Conservation (phyloP, 352 stramenopile genomes). For the Pythium pyrilobum region DNA sequence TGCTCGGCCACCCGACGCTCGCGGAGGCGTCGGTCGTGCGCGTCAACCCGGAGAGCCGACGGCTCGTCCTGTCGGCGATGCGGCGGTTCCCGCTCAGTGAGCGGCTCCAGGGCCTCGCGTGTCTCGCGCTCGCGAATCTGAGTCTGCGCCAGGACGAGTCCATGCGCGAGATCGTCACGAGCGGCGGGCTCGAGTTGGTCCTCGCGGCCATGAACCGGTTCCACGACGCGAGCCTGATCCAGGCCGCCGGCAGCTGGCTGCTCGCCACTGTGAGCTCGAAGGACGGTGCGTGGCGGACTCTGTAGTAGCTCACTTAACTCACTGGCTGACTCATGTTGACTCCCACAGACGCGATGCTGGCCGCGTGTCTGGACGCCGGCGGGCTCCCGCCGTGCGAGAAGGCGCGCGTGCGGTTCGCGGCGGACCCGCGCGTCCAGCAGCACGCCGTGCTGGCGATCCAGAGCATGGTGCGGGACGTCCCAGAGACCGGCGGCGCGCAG, state of each 20-base stretch:
- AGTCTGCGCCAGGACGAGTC: conserved; percentile 56
- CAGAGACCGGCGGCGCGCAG: background rate
- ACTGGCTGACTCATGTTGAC: background rate
- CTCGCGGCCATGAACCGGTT: conserved; percentile 52
- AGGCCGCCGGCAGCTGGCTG: conserved; percentile 52
- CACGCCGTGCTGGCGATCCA: conserved; percentile 42
- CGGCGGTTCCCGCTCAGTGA: conserved; percentile 49
- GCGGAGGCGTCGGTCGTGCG: conserved; percentile 40
- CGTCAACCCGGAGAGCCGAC: conserved; percentile 44
- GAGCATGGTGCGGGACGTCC: conserved; percentile 22
- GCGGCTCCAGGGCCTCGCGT: conserved; percentile 46
- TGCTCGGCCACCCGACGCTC: conserved; percentile 51
- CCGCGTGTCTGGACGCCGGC: conserved; percentile 41
- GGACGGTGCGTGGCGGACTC: conserved; percentile 35
- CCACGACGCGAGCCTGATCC: conserved; percentile 30
- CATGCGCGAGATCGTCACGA: conserved; percentile 49
- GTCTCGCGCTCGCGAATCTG: conserved; percentile 48
- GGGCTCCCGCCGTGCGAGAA: conserved; percentile 46
- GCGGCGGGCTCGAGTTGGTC: conserved; percentile 41
- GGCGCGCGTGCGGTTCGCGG: conserved; percentile 37
- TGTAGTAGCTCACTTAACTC: background rate
- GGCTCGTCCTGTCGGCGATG: conserved; percentile 56
- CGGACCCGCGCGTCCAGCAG: conserved; percentile 46
- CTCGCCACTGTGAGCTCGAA: conserved; percentile 43
- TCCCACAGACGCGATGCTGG: conserved; percentile 41